Percentiles rank a stretch among this genome's conserved stretches.
phyloP scores from a whole-genome alignment of 164 flowering plant species.

The Cinnamomum micranthum region DNA sequence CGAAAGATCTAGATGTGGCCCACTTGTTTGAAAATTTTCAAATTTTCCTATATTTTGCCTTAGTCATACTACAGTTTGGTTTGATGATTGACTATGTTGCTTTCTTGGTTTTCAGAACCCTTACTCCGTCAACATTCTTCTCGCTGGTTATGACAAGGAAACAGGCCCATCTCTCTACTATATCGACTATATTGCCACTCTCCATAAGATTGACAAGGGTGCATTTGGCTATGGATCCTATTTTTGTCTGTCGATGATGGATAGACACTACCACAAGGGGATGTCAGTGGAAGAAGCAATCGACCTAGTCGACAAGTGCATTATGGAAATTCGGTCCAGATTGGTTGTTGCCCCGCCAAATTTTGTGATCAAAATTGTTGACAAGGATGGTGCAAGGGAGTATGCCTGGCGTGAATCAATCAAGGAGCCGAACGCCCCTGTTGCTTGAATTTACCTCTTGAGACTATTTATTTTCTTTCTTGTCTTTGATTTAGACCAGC shows the following conservation, averaged over 20 bases:
- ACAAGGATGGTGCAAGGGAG: constrained; percentile 90
- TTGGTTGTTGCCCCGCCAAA: constrained; percentile 96
- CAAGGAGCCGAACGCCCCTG: constrained; percentile 35
- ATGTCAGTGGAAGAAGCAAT: constrained; percentile 90
- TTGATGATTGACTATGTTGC: too few relatives aligned
- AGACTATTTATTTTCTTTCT: too few relatives aligned
- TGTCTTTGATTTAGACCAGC: too few relatives aligned
- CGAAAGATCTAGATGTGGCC: too few relatives aligned
- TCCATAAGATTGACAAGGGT: constrained; percentile 92
- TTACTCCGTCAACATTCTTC: constrained; percentile 73
- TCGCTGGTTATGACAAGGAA: constrained; percentile 94
- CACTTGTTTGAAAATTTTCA: too few relatives aligned
- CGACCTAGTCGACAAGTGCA: constrained; percentile 86
- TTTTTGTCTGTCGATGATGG: constrained; percentile 90
- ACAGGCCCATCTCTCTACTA: constrained; percentile 83
- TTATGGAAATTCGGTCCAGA: constrained; percentile 76
- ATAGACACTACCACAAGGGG: constrained; percentile 79
- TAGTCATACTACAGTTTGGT: too few relatives aligned
- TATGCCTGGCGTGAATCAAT: constrained; percentile 84
- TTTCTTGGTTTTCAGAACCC: constrained; percentile 57
- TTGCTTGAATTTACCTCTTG: constrained; percentile 22
- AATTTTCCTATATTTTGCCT: too few relatives aligned
- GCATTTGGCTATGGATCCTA: constrained; percentile 97
- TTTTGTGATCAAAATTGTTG: constrained; percentile 93
- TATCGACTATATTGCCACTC: constrained; percentile 93